phyloP scores from a whole-genome alignment of 1,284 basidiomycete genomes.

The Retiboletus fuscus region DNA sequence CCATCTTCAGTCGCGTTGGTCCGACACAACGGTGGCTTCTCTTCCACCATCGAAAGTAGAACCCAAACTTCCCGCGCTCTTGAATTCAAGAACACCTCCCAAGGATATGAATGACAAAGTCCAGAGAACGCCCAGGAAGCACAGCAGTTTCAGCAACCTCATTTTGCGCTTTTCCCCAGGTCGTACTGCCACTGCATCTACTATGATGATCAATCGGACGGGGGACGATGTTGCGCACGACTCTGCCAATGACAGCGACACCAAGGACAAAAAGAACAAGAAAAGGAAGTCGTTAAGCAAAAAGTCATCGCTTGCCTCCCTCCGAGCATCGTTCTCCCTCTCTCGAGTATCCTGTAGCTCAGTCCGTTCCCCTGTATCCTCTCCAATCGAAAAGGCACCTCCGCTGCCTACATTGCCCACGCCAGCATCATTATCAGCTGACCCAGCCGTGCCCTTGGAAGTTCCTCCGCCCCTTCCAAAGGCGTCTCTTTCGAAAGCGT shows the following conservation, averaged over 20 bases:
- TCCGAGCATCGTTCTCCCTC: constrained; percentile 48
- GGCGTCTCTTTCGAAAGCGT: constrained; percentile 33
- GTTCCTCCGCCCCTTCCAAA: constrained; percentile 10
- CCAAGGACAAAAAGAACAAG: constrained; percentile 31
- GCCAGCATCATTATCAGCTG: constrained; percentile 8
- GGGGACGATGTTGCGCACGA: constrained; percentile 36
- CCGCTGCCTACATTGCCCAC: constrained; percentile 45
- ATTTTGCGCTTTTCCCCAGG: constrained; percentile 39
- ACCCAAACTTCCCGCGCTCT: constrained; percentile 1
- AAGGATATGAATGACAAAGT: constrained; percentile 15
- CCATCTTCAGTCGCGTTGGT: no score
- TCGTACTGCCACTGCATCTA: constrained; percentile 16
- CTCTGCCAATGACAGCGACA: constrained; percentile 37
- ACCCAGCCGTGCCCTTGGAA: constrained; percentile 12
- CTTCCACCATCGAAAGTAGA: constrained; percentile 26
- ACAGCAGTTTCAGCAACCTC: constrained; percentile 46
- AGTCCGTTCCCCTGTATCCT: constrained; percentile 35
- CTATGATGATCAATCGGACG: background rate
- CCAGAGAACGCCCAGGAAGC: constrained; percentile 44
- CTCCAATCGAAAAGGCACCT: constrained; percentile 38
- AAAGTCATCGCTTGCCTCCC: constrained; percentile 48
- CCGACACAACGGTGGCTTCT: no score
- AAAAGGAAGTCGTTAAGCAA: constrained; percentile 32
- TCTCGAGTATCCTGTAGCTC: constrained; percentile 47
- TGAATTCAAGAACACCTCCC: constrained; percentile 15